Percentiles rank a stretch among this genome's conserved stretches.
Evolutionary conservation across 345 rosid genomes (phyloP).

Genomic region (Dipteronia dyeriana): DNA sequence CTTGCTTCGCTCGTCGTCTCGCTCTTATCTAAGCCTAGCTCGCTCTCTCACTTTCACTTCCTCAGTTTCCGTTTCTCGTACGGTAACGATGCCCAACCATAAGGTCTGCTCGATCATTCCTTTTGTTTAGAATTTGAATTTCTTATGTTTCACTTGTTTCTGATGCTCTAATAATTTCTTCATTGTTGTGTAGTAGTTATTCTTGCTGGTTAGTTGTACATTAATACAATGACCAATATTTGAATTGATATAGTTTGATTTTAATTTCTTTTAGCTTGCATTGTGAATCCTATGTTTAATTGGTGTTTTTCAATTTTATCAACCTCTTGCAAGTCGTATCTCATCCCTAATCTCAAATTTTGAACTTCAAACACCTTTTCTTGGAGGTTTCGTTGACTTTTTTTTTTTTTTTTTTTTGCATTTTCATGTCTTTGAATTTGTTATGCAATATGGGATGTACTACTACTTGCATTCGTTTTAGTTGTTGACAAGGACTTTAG

Average conservation of each 20-base stretch:
- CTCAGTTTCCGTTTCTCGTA: constrained; percentile 16
- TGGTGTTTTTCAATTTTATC: neutral
- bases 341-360: too few relatives aligned
- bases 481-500: neutral
- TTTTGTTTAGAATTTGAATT: constrained; percentile 6
- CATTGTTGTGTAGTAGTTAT: too few relatives aligned
- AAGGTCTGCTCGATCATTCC: constrained; percentile 30
- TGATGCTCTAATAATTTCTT: too few relatives aligned
- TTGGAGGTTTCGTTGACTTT: neutral
- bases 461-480: neutral
- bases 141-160: constrained; percentile 1
- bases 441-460: neutral
- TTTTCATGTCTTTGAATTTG: neutral
- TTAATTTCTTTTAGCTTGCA: neutral
- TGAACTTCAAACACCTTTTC: neutral
- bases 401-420: too few relatives aligned
- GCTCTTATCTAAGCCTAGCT: constrained; percentile 26
- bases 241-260: neutral
- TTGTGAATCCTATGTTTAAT: neutral
- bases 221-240: neutral
- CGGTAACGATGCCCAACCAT: constrained; percentile 36
- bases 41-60: constrained; percentile 32
- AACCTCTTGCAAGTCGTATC: neutral
- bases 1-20: constrained; percentile 37
- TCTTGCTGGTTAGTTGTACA: neutral